Evolutionary conservation across 768 basidiomycete genomes (phyloP), one percentile per base, ranked within the genome.

Genomic region (Amanita brunnescens): DNA sequence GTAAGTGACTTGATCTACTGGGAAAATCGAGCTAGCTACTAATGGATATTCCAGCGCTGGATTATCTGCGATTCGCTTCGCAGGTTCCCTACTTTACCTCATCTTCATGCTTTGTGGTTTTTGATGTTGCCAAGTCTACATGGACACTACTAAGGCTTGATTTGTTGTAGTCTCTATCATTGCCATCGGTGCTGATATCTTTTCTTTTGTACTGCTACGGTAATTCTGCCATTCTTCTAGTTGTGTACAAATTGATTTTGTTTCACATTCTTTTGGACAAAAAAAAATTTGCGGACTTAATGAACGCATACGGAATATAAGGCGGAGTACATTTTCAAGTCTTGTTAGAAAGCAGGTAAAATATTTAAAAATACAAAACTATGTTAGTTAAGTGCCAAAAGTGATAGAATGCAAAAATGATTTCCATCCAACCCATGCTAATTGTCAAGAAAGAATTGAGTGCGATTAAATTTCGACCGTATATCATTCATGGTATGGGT

Each of bases 11-110:
- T 7, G 24, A 14, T 35, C 34, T 55, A 44, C 29, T 20, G 44
- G n/a, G 32, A 29, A 44, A 8, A 26, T 30, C 16, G 23, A 26
- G 16, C 18, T 12, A 13, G 6, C 18, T 13, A 14, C 18, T 41
- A 26, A 44, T 20, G 16, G 29, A 10, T 13, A 14, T 44, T 23
- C 14, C 59, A 88, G 85, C 55, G 87, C 91, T 62, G 86, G 80
- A 43, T 70, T 95, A 50, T 88, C 87, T 41, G 83, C 82, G 32
- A 67, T 93, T 59, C 83, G 92, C 34, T 93, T 94, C 70, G 54
- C 77, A 32, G 90, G 91, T 18, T 91, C 89, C 13, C 62, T 82
- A 46, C 58, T 91, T 40, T 94, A 92, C 66, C 77, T 94, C 50
- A 59, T 92, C 51, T 77, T 93, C 64, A 78, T 85, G 58, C 70